phyloP scores from a whole-genome alignment of 331 rosid species.

The Dryas integrifolia region DNA sequence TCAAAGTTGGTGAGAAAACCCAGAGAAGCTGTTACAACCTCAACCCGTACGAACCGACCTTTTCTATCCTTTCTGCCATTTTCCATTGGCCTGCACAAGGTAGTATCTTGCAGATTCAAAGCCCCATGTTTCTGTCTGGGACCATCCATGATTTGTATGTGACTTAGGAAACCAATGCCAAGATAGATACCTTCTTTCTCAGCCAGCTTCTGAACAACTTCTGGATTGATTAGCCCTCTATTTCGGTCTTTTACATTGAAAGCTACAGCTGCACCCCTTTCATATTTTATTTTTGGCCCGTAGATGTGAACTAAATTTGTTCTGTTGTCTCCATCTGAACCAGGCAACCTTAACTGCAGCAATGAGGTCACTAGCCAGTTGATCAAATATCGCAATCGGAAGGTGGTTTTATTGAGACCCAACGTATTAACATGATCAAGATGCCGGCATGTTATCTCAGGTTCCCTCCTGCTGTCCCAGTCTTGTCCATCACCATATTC shows the following conservation, averaged over 20 bases:
- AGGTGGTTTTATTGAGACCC: constrained; percentile 91
- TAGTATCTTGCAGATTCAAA: constrained; percentile 52
- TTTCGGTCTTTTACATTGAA: constrained; percentile 72
- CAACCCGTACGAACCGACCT: constrained; percentile 63
- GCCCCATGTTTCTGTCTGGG: constrained; percentile 46
- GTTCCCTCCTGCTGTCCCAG: constrained; percentile 81
- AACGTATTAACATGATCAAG: constrained; percentile 76
- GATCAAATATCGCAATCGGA: constrained; percentile 70
- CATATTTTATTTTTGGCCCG: constrained; percentile 94
- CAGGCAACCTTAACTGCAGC: constrained; percentile 65
- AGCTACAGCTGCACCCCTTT: constrained; percentile 98
- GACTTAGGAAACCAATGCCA: constrained; percentile 94
- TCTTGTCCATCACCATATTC: constrained; percentile 77
- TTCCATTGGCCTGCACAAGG: constrained; percentile 75
- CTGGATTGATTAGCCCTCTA: constrained; percentile 73
- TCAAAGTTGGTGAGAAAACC: constrained; percentile 87
- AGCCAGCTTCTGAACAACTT: constrained; percentile 87
- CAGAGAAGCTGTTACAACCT: constrained; percentile 89
- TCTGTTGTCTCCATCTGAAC: constrained; percentile 43
- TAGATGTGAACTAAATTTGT: constrained; percentile 69
- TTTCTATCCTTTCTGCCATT: constrained; percentile 55
- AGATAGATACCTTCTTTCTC: constrained; percentile 83
- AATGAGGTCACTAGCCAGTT: constrained; percentile 95
- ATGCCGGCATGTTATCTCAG: constrained; percentile 71
- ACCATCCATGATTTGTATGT: constrained; percentile 62